Base-by-base conservation (phyloP, 768 basidiomycete species). In the Lentinula sp. region DNA sequence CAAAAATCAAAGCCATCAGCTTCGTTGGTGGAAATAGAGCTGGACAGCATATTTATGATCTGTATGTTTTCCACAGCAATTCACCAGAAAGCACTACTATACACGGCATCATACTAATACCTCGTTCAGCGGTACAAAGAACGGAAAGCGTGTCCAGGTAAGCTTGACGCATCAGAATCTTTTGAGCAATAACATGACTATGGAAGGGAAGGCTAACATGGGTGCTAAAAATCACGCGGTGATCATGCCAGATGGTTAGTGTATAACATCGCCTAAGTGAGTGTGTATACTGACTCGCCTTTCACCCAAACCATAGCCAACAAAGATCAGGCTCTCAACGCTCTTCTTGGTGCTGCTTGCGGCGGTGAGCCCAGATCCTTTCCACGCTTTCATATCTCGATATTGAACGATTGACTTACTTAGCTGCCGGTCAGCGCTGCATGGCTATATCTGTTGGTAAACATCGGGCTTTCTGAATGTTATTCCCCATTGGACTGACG, bases 191-290 rank as follows among this genome's bases (percentile, higher is more conserved):
- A 55, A 33, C 37, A 45, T 6, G 41, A 28, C 28, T 57, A 59
- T 36, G 54, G 39, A 54, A 16, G 48, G 48, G 46, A 16, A 80
- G 79, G 77, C 78, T 4, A 82, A 79, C 56, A 74, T 98, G 73
- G 96, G 95, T n/a, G 96, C 96, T 33, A 99, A 99, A 79, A 98
- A 96, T 67, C 95, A 96, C 71, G 93, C 87, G 15, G 83, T 96
- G 15, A 72, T 96, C 66, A 94, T 96, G 93, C 90, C 93, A 16
- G 95, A 97, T 74, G 92, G 94, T 95, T 63, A 23, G 35, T 49
- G 4, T 20, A 28, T n/a, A 48, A 15, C 39, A 23, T 54, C 54
- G 63, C 33, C 28, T 15, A 32, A 7, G 12, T n/a, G 12, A 13
- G 7, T 6, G 28, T 35, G 7, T 33, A 33, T 9, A 15, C 9